A percentile compares a stretch with the other conserved stretches of the same genome.
Evolutionary conservation across 2,329 filamentous ascomycete genomes (phyloP).

Genomic region (Paraconiothyrium brasiliense): DNA sequence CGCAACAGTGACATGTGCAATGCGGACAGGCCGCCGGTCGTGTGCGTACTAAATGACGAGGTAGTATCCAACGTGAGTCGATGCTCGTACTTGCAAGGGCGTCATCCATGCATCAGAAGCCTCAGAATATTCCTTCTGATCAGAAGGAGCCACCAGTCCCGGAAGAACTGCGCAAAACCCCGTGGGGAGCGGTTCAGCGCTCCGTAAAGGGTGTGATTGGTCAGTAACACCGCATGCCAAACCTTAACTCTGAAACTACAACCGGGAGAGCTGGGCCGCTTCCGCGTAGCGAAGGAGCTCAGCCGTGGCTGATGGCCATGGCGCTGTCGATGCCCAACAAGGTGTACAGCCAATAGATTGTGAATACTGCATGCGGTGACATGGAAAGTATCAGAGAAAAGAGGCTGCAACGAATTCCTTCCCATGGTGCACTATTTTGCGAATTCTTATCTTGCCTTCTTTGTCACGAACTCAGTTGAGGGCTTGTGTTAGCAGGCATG

Average conservation of each 20-base stretch:
- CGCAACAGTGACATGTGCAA: background rate
- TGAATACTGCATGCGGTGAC: background rate
- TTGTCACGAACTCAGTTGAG: background rate
- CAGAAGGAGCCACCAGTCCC: background rate
- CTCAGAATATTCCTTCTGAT: background rate
- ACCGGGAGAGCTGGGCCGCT: background rate
- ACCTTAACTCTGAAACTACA: background rate
- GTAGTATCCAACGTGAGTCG: background rate
- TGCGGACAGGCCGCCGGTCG: background rate
- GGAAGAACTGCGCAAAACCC: background rate
- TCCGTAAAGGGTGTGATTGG: background rate
- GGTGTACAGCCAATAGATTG: background rate
- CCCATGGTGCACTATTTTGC: background rate
- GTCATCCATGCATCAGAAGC: background rate
- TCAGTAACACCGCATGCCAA: background rate
- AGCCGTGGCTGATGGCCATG: background rate
- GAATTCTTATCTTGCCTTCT: background rate
- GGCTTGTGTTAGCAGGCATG: background rate
- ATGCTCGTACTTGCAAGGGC: background rate
- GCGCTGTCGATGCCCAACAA: constrained; percentile 1
- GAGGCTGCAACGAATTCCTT: no score
- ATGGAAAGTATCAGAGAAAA: background rate
- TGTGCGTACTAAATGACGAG: background rate
- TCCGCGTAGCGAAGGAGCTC: background rate
- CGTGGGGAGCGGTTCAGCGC: background rate